Evolutionary conservation across 1,284 basidiomycete genomes (phyloP).

Genomic region (Cryptococcus deneoformans): DNA sequence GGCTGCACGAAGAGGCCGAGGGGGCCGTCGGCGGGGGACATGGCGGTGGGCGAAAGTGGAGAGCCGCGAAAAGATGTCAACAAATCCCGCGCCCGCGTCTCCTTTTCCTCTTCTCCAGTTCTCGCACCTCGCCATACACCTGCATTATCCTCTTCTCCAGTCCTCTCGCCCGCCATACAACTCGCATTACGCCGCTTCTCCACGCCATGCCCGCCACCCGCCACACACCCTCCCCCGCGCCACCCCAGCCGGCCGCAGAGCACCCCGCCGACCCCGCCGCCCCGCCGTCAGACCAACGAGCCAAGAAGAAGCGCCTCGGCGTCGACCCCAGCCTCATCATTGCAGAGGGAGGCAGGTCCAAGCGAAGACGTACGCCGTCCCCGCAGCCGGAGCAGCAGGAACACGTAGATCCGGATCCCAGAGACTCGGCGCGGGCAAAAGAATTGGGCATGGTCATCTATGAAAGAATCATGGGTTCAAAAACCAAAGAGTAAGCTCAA

Average conservation of each 20-base stretch:
- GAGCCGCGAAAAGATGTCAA: neutral
- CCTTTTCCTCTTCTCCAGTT: no score
- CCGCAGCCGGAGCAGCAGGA: slow-evolving; percentile 14
- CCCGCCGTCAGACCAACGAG: neutral
- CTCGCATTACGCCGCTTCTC: no score
- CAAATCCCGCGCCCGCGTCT: no score
- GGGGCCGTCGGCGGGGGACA: neutral
- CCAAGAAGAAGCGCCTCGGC: slow-evolving; percentile 18
- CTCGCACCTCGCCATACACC: no score
- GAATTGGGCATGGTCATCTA: slow-evolving; percentile 32
- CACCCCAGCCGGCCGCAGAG: neutral
- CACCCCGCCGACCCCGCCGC: neutral
- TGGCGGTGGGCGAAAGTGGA: neutral
- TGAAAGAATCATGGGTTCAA: slow-evolving; percentile 31
- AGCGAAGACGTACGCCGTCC: slow-evolving; percentile 23
- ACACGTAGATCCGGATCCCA: slow-evolving; percentile 23
- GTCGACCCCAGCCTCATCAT: slow-evolving; percentile 34
- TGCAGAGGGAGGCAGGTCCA: slow-evolving; percentile 17
- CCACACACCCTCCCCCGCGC: no score
- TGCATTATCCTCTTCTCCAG: no score
- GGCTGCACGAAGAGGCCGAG: slow-evolving; percentile 50
- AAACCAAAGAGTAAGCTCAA: slow-evolving; percentile 31
- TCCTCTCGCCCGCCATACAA: no score
- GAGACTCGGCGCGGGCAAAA: slow-evolving; percentile 35
- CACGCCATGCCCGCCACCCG: no score